Evolutionary conservation across 2,329 filamentous ascomycete species (phyloP), one percentile per base, ranked within the genome.

Genomic region (Exutisphaerella laricina): DNA sequence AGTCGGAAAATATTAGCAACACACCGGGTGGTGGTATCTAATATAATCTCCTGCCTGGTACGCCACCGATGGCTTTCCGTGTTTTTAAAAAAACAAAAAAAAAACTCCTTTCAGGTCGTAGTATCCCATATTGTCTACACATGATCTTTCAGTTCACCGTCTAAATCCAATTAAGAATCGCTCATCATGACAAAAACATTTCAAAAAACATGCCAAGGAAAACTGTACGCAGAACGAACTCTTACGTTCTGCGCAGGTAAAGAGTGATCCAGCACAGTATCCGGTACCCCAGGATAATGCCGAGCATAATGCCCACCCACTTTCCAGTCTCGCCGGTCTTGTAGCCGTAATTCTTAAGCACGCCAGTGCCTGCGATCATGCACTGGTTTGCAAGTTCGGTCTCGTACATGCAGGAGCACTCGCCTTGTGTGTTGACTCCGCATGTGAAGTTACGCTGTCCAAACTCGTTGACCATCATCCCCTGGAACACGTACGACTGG

Each of bases 381-480:
- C 88, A 88, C 60, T 84, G 65, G 22, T 69, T 59, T 29, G 74
- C 75, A 45, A 88, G 60, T 48, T 74, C 71, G 4, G 76, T 82
- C 26, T 73, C 65, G 62, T 83, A 92, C 77, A 86, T 83, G 67
- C 87, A 94, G 29, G 73, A 72, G 54, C 79, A 88, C 0, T 64
- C 66, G 0, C 59, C 48, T 49, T 71, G 66, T 14, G 54, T 17
- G 23, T 53, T 50, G 14, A 37, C 64, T 65, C 1, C 58, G 58
- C 85, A 90, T 3, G 66, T 61, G 62, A 85, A 94, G 3, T 69
- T 73, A 10, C 85, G 71, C 13, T 75, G 29, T 41, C 58, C 59
- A 60, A 94, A 90, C 65, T 94, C 85, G 57, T 90, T 92, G 39
- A 89, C 79, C 85, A 92, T 89, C 85, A 94, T 90, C 6, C 85